These are phyloP conservation scores for Phialocephala subalpina DNA, from an alignment of 2,329 filamentous ascomycete genomes.

Conservation along the genomic window DNA sequence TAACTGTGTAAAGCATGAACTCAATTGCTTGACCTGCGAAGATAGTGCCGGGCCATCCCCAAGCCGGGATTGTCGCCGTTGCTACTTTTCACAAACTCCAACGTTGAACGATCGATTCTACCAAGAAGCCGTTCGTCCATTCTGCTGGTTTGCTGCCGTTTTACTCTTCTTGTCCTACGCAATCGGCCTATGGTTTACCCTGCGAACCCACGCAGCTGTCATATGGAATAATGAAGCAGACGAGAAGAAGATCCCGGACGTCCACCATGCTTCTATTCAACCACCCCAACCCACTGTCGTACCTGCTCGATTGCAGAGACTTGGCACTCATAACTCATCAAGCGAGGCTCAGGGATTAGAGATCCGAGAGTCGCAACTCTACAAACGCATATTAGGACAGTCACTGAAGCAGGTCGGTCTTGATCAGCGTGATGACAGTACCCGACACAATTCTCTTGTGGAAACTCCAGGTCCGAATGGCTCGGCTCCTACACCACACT, in stretches of 20 bases:
- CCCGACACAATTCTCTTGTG: slow-evolving; percentile 49
- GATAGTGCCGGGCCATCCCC: slow-evolving; percentile 51
- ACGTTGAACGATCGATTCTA: slow-evolving; percentile 90
- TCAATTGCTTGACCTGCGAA: slow-evolving; percentile 78
- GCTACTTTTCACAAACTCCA: slow-evolving; percentile 90
- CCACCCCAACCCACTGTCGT: slow-evolving; percentile 32
- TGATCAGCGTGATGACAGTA: slow-evolving; percentile 56
- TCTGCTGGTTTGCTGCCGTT: slow-evolving; percentile 86
- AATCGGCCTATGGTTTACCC: slow-evolving; percentile 93
- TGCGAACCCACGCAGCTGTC: slow-evolving; percentile 93
- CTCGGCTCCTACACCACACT: slow-evolving; percentile 65
- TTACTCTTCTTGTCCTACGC: slow-evolving; percentile 92
- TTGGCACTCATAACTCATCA: slow-evolving; percentile 32
- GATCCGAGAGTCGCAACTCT: slow-evolving; percentile 87
- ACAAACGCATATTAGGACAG: slow-evolving; percentile 92
- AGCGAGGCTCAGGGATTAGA: slow-evolving; percentile 55
- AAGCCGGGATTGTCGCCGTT: slow-evolving; percentile 83
- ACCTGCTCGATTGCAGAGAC: slow-evolving; percentile 38
- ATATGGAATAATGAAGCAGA: slow-evolving; percentile 92
- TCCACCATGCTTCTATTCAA: slow-evolving; percentile 42
- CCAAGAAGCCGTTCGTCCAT: slow-evolving; percentile 87
- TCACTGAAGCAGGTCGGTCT: slow-evolving; percentile 86
- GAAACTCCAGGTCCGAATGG: slow-evolving; percentile 50
- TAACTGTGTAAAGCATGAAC: slow-evolving; percentile 73
- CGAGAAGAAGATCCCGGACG: slow-evolving; percentile 74